Percentiles rank a stretch among this genome's conserved stretches.
Conservation (phyloP, 2,329 filamentous ascomycete species). For the Calonectria pauciramosa region DNA sequence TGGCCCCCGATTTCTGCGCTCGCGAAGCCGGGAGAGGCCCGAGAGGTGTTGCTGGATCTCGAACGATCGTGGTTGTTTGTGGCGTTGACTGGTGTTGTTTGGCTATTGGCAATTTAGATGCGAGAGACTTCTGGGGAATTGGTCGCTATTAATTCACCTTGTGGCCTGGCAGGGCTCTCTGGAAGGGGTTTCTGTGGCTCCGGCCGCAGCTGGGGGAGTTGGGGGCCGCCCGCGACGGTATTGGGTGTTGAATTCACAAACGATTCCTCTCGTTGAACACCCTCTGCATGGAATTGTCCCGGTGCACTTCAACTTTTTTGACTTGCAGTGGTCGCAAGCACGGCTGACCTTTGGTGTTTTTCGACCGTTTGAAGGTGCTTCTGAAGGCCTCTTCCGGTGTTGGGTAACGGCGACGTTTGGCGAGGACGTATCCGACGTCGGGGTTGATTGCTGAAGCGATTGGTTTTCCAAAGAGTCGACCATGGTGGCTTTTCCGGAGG, state of each 20-base stretch:
- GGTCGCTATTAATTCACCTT: not conserved
- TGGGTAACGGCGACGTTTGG: not conserved
- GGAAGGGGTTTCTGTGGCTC: not conserved
- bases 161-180: not conserved
- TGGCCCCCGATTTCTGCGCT: constrained; percentile 62
- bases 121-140: too few relatives aligned
- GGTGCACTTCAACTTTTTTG: constrained; percentile 54
- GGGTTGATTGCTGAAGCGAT: constrained; percentile 22
- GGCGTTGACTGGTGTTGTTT: not conserved
- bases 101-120: not conserved
- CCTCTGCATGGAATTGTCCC: constrained; percentile 53
- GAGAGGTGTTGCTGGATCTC: constrained; percentile 28
- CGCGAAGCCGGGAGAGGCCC: constrained; percentile 48
- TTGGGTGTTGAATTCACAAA: constrained; percentile 52
- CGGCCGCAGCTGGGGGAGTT: constrained; percentile 46
- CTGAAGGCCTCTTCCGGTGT: constrained; percentile 24
- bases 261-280: constrained; percentile 46
- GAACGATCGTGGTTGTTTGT: not conserved
- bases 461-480: constrained; percentile 11
- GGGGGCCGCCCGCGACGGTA: constrained; percentile 55
- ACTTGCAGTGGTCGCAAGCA: constrained; percentile 57
- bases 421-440: constrained; percentile 34
- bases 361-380: constrained; percentile 34
- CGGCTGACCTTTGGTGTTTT: constrained; percentile 50
- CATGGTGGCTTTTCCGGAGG: constrained; percentile 22